Base-by-base conservation (phyloP, 805 yeast species). In the Lipomyces lipofer region DNA sequence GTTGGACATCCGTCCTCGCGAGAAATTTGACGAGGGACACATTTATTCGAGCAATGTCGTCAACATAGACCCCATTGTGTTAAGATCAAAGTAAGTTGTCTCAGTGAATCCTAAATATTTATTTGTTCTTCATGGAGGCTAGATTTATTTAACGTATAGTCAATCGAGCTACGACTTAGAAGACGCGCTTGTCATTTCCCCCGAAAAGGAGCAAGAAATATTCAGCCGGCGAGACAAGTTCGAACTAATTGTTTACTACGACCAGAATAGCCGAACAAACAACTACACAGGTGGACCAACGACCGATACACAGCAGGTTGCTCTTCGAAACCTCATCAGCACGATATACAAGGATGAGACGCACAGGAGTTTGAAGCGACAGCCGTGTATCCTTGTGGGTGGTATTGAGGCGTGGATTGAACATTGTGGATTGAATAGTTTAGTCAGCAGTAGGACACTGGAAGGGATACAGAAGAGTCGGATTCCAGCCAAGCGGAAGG, bases 31-130 rank as follows among this genome's bases (percentile, higher is more conserved):
- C 44, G 71, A 73, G 40, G 78, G 80, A 45, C 97, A 89, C 68
- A 81, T 91, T 21, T 72, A 78, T 10, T 71, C 81, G 24, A 70
- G 73, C 2, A 80, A 85, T 50, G 68, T 86, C 7, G 76, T 88
- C 9, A 87, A 91, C 66, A 77, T 91, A 17, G 96, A 88, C 49
- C 97, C 97, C 0, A 75, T 78, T 17, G 75, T 81, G 0, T 72
- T 84, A 17, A 70, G 81, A 49, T 67, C 70, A 9, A 47, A 47
- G 57, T 53, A 42, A 28, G 45, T 43, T 2, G 13, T n/a, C n/a
- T n/a, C n/a, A n/a, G n/a, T n/a, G n/a, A n/a, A n/a, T n/a, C n/a
- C n/a, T n/a, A n/a, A n/a, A 9, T 17, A 15, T 10, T 46, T 9
- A 19, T 27, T 33, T 8, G 12, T 19, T n/a, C n/a, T n/a, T n/a